Percentiles rank a stretch among this genome's conserved stretches.
Conservation (phyloP, 306 rosid genomes). For the Vigna angularis region DNA sequence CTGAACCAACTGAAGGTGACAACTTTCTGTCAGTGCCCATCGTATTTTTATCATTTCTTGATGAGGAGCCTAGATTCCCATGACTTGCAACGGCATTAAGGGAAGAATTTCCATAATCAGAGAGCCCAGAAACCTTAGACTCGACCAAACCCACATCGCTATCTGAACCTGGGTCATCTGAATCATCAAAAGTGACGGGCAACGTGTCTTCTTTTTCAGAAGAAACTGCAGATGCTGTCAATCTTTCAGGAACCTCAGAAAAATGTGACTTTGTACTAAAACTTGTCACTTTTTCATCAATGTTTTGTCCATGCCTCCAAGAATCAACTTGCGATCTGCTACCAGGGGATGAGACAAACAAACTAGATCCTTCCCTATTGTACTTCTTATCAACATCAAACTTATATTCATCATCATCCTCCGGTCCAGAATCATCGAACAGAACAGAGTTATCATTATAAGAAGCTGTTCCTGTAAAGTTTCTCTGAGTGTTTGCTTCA, state of each 20-base stretch:
- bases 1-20: conserved; percentile 53
- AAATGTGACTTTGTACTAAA: conserved; percentile 52
- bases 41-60: conserved; percentile 45
- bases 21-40: conserved; percentile 48
- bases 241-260: conserved; percentile 59
- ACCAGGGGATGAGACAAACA: conserved; percentile 49
- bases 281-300: conserved; percentile 49
- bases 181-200: conserved; percentile 78
- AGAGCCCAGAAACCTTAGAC: conserved; percentile 52
- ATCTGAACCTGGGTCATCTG: conserved; percentile 76
- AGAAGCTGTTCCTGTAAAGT: conserved; percentile 48
- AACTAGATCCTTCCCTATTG: conserved; percentile 57
- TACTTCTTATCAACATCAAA: conserved; percentile 50
- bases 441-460: conserved; percentile 53
- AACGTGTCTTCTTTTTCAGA: conserved; percentile 56
- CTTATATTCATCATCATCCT: conserved; percentile 62
- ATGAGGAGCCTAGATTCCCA: conserved; percentile 55
- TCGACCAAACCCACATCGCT: conserved; percentile 57
- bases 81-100: conserved; percentile 49
- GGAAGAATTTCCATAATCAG: conserved; percentile 48
- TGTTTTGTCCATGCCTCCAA: conserved; percentile 55
- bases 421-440: conserved; percentile 83
- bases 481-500: conserved; percentile 46
- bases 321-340: conserved; percentile 54
- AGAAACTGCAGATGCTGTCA: conserved; percentile 51